A percentile compares a stretch with the other conserved stretches of the same genome.
Evolutionary conservation across 352 stramenopile genomes (phyloP).

Genomic region (Phytopythium boreale): DNA sequence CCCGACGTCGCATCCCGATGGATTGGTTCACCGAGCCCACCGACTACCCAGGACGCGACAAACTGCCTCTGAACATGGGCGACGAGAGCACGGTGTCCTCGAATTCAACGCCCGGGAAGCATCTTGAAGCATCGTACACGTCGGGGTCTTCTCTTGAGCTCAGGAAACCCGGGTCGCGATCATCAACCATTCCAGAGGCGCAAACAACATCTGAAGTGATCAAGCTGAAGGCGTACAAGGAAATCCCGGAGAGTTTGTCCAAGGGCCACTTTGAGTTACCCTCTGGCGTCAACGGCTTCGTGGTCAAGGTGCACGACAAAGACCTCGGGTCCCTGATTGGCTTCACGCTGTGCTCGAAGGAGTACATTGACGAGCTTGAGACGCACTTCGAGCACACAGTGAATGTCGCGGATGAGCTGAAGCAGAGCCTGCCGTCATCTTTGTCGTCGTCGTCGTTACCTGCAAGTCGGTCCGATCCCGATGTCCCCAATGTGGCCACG

Average conservation of each 20-base stretch:
- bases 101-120: slow-evolving; percentile 29
- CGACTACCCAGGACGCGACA: slow-evolving; percentile 1
- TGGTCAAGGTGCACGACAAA: slow-evolving; percentile 80
- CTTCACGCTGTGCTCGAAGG: slow-evolving; percentile 71
- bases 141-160: slow-evolving; percentile 44
- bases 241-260: slow-evolving; percentile 39
- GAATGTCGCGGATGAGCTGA: slow-evolving; percentile 51
- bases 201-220: slow-evolving; percentile 36
- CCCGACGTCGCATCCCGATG: slow-evolving; percentile 65
- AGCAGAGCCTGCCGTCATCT: slow-evolving; percentile 2
- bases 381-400: slow-evolving; percentile 52
- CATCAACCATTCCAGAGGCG: slow-evolving; percentile 29
- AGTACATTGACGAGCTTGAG: slow-evolving; percentile 72
- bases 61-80: slow-evolving; percentile 20
- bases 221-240: slow-evolving; percentile 47
- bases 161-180: slow-evolving; percentile 31
- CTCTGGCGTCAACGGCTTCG: slow-evolving; percentile 65
- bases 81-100: slow-evolving; percentile 37
- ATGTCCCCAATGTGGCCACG: background rate
- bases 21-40: slow-evolving; percentile 71
- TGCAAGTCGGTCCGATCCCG: background rate
- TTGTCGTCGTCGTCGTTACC: background rate
- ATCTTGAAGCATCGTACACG: slow-evolving; percentile 32
- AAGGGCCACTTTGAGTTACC: slow-evolving; percentile 77
- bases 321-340: slow-evolving; percentile 80